Base-by-base conservation (phyloP, 2,329 filamentous ascomycete genomes). In the Cladosporium sp. region DNA sequence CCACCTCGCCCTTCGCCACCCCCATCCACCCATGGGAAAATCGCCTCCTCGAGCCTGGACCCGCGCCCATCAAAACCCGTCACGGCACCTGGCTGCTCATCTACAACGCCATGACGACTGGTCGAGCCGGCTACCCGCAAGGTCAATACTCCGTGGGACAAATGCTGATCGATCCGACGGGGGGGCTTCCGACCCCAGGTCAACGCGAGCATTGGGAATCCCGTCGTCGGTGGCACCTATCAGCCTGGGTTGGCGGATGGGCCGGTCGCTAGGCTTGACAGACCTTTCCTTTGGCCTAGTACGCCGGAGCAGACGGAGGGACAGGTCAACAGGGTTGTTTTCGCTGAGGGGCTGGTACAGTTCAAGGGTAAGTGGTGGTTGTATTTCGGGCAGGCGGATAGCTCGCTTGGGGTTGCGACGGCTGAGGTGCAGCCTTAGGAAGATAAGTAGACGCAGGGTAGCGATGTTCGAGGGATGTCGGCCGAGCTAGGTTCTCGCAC, bases 341-440 rank as follows among this genome's bases (percentile, higher is more conserved):
- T 68, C 53, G 58, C 56, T 20, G 64, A 68, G 47, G 64, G 64
- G n/a, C 47, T 67, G 44, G 63, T 66, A 17, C 64, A 67, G 44
- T 66, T 64, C 41, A 57, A 59, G 38, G 62, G 64, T 3, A 58
- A 62, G 41, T 68, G 64, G 64, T 61, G 61, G 20, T 47, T 67
- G 52, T 66, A 66, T 50, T 66, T 63, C 53, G 64, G 64, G 12
- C 56, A 62, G 42, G 61, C 58, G 15, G 61, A 65, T 47, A 51
- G 50, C 24, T 51, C 42, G 32, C 32, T 57, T 19, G 53, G 55
- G 9, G 51, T 57, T 24, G 56, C 55, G 27, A 57, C 40, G 4
- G 55, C 55, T 27, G 27, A 45, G 32, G 51, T 55, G 20, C 55
- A 57, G 51, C 53, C 55, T 15, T 55, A 42, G 52, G 42, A 24